Evolutionary conservation across 305 asterid genomes (phyloP).

Genomic region (Ilex paraguariensis): DNA sequence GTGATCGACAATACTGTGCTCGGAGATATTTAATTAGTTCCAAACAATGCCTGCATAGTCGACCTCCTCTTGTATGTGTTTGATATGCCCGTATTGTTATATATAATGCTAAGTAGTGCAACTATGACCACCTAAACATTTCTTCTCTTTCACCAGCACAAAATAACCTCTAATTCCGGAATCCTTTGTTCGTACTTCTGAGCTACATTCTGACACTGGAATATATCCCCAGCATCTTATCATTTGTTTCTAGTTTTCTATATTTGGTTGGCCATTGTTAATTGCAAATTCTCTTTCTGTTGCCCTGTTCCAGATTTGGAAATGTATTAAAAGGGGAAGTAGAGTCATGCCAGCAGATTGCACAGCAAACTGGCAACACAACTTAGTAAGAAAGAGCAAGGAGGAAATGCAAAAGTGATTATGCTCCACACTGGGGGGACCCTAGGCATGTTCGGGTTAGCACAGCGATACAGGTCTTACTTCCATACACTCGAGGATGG

Average conservation of each 20-base stretch:
- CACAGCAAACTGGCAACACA: slow-evolving; percentile 67
- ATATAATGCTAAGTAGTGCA: no score
- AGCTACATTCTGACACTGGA: no score
- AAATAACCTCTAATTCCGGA: no score
- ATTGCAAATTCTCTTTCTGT: neutral
- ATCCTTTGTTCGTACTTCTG: no score
- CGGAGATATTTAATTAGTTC: no score
- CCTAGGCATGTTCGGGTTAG: slow-evolving; percentile 83
- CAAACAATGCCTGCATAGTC: no score
- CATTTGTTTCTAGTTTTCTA: slow-evolving; percentile 43
- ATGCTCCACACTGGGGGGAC: slow-evolving; percentile 98
- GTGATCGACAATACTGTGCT: no score
- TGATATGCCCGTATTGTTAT: no score
- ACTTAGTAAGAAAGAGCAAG: slow-evolving; percentile 28
- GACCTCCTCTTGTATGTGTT: no score
- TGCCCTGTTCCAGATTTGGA: slow-evolving; percentile 58
- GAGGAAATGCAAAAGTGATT: slow-evolving; percentile 40
- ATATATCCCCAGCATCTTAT: slow-evolving; percentile 64
- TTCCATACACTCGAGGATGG: slow-evolving; percentile 27
- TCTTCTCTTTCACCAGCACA: no score
- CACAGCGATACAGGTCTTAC: slow-evolving; percentile 72
- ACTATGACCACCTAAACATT: no score
- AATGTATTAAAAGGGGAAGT: slow-evolving; percentile 72
- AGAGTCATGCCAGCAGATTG: slow-evolving; percentile 81
- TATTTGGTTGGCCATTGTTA: slow-evolving; percentile 43